A percentile compares a stretch with the other conserved stretches of the same genome.
Conservation (phyloP, 2,329 filamentous ascomycete species). For the Gyromitra esculenta region DNA sequence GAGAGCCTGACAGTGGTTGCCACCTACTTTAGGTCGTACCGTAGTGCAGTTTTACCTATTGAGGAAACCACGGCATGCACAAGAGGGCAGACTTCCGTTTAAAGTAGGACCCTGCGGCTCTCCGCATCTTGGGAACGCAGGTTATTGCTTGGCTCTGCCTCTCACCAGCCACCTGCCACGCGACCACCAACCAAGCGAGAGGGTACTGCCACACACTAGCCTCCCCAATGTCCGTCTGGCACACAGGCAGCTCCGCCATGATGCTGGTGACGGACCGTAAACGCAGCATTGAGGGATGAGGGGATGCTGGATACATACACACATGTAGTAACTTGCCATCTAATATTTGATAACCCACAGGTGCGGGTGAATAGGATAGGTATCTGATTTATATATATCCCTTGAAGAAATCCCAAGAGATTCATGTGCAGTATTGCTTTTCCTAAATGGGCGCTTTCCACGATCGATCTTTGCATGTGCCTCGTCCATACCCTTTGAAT, state of each 20-base stretch:
- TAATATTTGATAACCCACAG: not conserved
- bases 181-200: conserved; percentile 7
- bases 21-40: not conserved
- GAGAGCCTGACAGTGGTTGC: not conserved
- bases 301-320: not conserved
- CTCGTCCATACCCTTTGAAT: not conserved
- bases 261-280: not conserved
- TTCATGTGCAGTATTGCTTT: not conserved
- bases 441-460: not conserved
- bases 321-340: not conserved
- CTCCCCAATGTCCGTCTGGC: not conserved
- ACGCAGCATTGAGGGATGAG: not conserved
- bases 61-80: not conserved
- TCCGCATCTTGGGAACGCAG: not conserved
- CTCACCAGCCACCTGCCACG: conserved; percentile 2
- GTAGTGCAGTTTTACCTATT: conserved; percentile 21
- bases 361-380: not conserved
- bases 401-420: not conserved
- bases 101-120: conserved; percentile 24
- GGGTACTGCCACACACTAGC: not conserved
- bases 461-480: not conserved
- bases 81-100: conserved; percentile 1
- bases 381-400: conserved; percentile 4
- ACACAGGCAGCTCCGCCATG: not conserved
- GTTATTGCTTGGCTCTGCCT: not conserved